Evolutionary conservation across 495 filamentous ascomycete species (phyloP).

Genomic region (Oidiodendron maius): DNA sequence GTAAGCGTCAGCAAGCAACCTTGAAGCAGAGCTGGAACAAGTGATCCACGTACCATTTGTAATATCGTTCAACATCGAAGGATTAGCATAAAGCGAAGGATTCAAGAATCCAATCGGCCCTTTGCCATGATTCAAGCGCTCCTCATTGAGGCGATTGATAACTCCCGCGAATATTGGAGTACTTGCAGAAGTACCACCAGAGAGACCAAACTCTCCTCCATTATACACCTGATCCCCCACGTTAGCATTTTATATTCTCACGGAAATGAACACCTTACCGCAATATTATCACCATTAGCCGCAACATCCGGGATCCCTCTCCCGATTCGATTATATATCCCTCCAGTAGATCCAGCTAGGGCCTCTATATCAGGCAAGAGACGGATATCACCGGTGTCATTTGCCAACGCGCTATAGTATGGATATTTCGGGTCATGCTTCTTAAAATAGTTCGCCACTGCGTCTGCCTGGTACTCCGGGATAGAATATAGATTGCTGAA

Average conservation of each 20-base stretch:
- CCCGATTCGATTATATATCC: slow-evolving; percentile 34
- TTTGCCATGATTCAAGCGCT: neutral
- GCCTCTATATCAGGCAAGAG: slow-evolving; percentile 34
- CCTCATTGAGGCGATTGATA: slow-evolving; percentile 27
- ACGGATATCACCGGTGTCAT: neutral
- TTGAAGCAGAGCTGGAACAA: neutral
- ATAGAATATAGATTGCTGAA: slow-evolving; percentile 63
- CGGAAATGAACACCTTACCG: slow-evolving; percentile 14
- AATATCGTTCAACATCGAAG: slow-evolving; percentile 1
- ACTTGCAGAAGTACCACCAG: slow-evolving; percentile 46
- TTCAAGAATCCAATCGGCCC: slow-evolving; percentile 2
- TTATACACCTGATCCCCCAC: slow-evolving; percentile 28
- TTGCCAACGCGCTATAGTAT: slow-evolving; percentile 26
- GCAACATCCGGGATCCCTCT: slow-evolving; percentile 53
- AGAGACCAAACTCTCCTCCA: slow-evolving; percentile 30
- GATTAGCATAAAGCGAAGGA: neutral
- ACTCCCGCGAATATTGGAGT: slow-evolving; percentile 35
- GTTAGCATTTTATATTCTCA: neutral
- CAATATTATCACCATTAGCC: slow-evolving; percentile 51
- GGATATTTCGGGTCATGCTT: slow-evolving; percentile 31
- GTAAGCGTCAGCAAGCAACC: neutral
- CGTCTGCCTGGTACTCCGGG: slow-evolving; percentile 49
- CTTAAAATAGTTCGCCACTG: slow-evolving; percentile 43
- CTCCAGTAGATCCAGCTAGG: slow-evolving; percentile 39
- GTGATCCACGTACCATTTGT: slow-evolving; percentile 1